A percentile compares a stretch with the other conserved stretches of the same genome.
Evolutionary conservation across 345 rosid genomes (phyloP).

Genomic region (Syzygium aqueum): DNA sequence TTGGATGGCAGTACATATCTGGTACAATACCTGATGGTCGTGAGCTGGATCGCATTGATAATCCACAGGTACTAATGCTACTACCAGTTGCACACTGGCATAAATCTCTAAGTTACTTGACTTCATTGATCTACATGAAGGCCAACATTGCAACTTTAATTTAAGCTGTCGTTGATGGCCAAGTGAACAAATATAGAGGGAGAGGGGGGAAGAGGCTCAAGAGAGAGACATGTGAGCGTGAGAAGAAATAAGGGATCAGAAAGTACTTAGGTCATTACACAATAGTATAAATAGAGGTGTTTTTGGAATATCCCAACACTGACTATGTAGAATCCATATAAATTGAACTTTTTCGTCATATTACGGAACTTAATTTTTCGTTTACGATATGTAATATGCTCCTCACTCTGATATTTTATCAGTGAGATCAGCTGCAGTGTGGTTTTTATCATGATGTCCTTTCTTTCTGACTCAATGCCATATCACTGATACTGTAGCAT

Average conservation of each 20-base stretch:
- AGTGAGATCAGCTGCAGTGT: background rate
- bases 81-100: background rate
- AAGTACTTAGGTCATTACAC: too few species aligned
- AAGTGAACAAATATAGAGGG: too few species aligned
- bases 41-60: slow-evolving; percentile 81
- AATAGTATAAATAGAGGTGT: too few species aligned
- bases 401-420: background rate
- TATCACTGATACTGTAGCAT: background rate
- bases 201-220: too few species aligned
- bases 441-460: background rate
- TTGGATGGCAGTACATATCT: slow-evolving; percentile 97
- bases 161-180: background rate
- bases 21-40: slow-evolving; percentile 95
- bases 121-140: background rate
- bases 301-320: too few species aligned
- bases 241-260: too few species aligned
- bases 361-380: too few species aligned
- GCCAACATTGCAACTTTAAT: background rate
- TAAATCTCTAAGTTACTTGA: background rate
- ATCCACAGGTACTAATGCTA: slow-evolving; percentile 55
- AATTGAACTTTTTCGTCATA: too few species aligned
- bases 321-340: too few species aligned
- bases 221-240: too few species aligned
- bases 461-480: background rate
- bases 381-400: background rate